Base-by-base conservation (phyloP, 176 grass and related monocot species). In the Cocos nucifera region DNA sequence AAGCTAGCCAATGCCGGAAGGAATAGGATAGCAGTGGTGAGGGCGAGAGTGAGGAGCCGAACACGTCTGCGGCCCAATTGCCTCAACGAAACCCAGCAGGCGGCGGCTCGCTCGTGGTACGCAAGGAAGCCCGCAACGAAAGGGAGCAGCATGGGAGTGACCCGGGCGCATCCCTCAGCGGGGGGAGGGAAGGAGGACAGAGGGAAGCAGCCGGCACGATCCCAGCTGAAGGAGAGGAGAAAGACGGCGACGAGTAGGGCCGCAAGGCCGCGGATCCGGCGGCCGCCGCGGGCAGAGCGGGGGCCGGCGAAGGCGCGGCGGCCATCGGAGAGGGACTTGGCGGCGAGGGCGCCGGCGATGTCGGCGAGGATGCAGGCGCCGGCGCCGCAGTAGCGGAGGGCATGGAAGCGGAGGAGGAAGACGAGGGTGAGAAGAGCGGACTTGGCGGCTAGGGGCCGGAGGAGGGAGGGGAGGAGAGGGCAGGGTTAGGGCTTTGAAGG, bases 311-410 rank as follows among this genome's bases (percentile, higher is more conserved):
- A 32, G 30, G 5, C 30, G 30, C 30, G 30, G 30, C 5, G 8
- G 30, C 6, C 30, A 3, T 75, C 73, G 56, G 73, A 81, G n/a
- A 97, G 50, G 19, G 81, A 74, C 27, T 77, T 74, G 16, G 84
- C 87, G 25, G 91, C 70, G 14, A 97, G 61, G 17, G 72, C 22
- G 7, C 92, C 93, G 1, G 87, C 69, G 73, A 86, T 69, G 24
- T 97, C 93, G 4, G 93, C 81, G 17, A 97, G 78, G 62, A 92
- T 78, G 63, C 83, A 57, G 59, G 83, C 61, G 49, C 84, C 87
- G 15, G 81, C 73, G 14, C 58, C 60, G 76, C 84, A 91, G 17
- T 57, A 76, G 51, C 78, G 66, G 51, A 83, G 63, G 70, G 79
- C 64, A 58, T 91, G 81, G 49, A 86, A 74, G 18, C 82, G 52